Percentiles rank a stretch among this genome's conserved stretches.
Conservation (phyloP, 345 rosid genomes). For the Ricinus communis region DNA sequence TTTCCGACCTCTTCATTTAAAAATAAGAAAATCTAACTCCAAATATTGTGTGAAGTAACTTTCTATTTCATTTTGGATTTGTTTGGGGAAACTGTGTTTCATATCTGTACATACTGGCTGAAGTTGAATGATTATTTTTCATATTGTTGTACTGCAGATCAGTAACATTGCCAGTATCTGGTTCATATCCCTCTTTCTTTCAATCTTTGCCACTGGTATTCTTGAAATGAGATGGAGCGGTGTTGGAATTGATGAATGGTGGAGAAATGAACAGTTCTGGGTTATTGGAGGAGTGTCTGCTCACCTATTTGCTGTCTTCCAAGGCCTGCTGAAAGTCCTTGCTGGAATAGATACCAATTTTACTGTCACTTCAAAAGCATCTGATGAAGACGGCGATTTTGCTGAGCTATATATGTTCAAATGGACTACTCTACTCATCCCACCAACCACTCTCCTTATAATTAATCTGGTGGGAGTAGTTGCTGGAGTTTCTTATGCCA, state of each 20-base stretch:
- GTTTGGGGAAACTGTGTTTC: too few species aligned
- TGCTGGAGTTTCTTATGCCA: conserved; percentile 41
- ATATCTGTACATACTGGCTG: neutral
- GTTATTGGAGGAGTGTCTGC: conserved; percentile 46
- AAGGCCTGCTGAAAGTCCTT: conserved; percentile 40
- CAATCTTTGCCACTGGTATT: conserved; percentile 43
- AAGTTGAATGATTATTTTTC: neutral
- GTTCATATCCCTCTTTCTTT: conserved; percentile 41
- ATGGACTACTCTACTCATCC: conserved; percentile 48
- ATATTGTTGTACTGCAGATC: conserved; percentile 34
- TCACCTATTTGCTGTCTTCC: conserved; percentile 43
- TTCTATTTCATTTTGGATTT: neutral
- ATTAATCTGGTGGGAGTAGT: conserved; percentile 43
- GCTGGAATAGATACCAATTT: conserved; percentile 34
- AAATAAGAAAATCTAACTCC: too few species aligned
- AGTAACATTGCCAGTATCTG: conserved; percentile 35
- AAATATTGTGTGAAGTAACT: neutral
- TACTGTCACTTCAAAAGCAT: conserved; percentile 33
- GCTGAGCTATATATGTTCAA: conserved; percentile 41
- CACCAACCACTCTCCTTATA: conserved; percentile 44
- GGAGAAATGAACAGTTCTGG: conserved; percentile 55
- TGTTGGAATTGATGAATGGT: conserved; percentile 46
- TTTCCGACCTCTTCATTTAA: neutral
- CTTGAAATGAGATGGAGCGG: conserved; percentile 54
- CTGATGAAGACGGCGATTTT: conserved; percentile 30